Conservation (phyloP, 148 eudicot genomes). For the Pharnaceum exiguum region DNA sequence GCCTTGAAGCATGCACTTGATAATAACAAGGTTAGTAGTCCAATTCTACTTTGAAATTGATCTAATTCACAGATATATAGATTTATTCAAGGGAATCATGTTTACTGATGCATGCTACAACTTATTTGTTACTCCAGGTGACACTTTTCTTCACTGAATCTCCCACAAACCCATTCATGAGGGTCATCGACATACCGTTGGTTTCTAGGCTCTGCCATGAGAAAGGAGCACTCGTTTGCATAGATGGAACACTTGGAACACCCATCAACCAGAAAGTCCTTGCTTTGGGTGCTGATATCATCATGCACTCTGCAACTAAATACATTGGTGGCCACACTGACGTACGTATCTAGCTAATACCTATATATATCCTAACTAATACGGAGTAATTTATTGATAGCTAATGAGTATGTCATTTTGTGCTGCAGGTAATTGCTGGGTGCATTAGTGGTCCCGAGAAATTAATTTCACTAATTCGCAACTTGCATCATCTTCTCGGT, state of each 20-base stretch:
- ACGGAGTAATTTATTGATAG: no score
- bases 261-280: conserved; percentile 94
- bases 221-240: conserved; percentile 80
- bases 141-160: conserved; percentile 84
- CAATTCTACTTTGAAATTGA: no score
- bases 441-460: conserved; percentile 1
- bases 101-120: neutral
- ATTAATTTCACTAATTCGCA: neutral
- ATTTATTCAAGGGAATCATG: no score
- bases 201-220: conserved; percentile 81
- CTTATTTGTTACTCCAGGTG: conserved; percentile 24
- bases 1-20: conserved; percentile 64
- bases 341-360: neutral
- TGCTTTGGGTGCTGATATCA: conserved; percentile 42
- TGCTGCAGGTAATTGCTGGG: neutral
- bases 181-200: conserved; percentile 86
- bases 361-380: no score
- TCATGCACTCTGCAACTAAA: neutral
- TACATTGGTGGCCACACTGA: conserved; percentile 2
- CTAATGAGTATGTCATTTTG: no score
- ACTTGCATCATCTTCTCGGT: neutral
- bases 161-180: conserved; percentile 89
- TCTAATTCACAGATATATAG: no score
- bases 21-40: conserved; percentile 54
- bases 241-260: conserved; percentile 93